Base-by-base conservation (phyloP, 352 stramenopile genomes). In the Sclerospora graminicola region DNA sequence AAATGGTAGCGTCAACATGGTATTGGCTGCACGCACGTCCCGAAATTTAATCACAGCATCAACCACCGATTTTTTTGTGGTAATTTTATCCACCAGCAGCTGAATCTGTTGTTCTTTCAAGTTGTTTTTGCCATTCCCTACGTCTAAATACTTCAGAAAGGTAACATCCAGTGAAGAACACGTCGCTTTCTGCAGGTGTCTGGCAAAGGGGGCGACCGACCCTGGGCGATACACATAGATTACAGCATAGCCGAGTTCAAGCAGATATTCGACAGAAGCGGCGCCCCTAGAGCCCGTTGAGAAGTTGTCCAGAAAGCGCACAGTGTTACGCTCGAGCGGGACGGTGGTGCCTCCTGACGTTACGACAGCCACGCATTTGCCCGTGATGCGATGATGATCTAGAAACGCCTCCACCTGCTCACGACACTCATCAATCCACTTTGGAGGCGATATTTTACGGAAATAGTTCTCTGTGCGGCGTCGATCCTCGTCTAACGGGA, bases 221-320 rank as follows among this genome's bases (percentile, higher is more conserved):
- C 90, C 90, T 6, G 76, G 62, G 10, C 96, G 82, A 57, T 96
- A 75, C 29, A 99, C 63, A 66, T 98, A 98, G 43, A 99, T 82
- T 23, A 99, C 95, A 13, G 84, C 88, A 61, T 99, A 99, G 6
- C 94, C 95, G 15, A 93, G 49, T 30, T 66, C 62, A 19, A 98
- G 55, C 35, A 98, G 95, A 52, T 97, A 84, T 65, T 91, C 79
- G 41, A 72, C 73, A 0, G 73, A 89, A 9, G 81, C 65, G 2
- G 89, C 87, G 21, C 90, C 92, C 24, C 92, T 63, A 4, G 72
- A 79, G n/a, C 95, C 95, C 0, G 94, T 98, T 11, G 77, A 96
- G 60, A 98, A 99, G 51, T 99, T 99, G 62, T 99, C 95, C 19
- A 99, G 75, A 63, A 95, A 98, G 31, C 95, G 86, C 24, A 99